phyloP scores from a whole-genome alignment of 225 moss, liverwort and hornwort genomes.

The Bryum argenteum region DNA sequence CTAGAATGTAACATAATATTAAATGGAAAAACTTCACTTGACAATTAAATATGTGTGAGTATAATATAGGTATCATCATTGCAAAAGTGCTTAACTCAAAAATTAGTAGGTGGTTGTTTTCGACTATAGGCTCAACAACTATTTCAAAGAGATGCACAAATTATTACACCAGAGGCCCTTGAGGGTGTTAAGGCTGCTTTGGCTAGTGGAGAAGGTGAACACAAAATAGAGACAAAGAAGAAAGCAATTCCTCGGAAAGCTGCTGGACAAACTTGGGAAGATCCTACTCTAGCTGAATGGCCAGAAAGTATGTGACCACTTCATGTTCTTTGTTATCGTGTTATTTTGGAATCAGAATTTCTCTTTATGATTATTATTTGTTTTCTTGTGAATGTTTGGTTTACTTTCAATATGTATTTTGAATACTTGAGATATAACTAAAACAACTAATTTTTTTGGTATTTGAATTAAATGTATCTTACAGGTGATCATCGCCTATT shows the following conservation, averaged over 20 bases:
- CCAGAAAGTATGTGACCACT: constrained; percentile 55
- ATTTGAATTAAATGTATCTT: constrained; percentile 26
- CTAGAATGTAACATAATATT: too few relatives aligned
- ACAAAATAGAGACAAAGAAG: constrained; percentile 66
- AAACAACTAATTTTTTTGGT: background rate
- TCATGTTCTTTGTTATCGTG: background rate
- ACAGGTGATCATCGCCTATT: constrained; percentile 85
- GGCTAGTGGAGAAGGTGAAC: constrained; percentile 70
- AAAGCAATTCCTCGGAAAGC: constrained; percentile 78
- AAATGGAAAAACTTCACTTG: too few relatives aligned
- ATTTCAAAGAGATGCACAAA: constrained; percentile 89
- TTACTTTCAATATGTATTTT: background rate
- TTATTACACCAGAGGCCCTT: constrained; percentile 74
- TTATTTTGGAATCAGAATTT: too few relatives aligned
- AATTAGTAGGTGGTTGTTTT: background rate
- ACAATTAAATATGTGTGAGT: too few relatives aligned
- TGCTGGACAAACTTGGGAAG: constrained; percentile 74
- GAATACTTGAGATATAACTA: background rate
- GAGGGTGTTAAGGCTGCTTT: constrained; percentile 83
- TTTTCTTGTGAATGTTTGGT: too few relatives aligned
- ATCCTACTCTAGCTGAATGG: constrained; percentile 74
- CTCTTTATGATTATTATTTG: too few relatives aligned
- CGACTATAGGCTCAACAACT: constrained; percentile 68
- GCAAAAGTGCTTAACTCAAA: background rate
- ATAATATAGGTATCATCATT: background rate